These are phyloP conservation scores for Amanita thiersii DNA, from an alignment of 768 basidiomycete species.

Conservation along the genomic window DNA sequence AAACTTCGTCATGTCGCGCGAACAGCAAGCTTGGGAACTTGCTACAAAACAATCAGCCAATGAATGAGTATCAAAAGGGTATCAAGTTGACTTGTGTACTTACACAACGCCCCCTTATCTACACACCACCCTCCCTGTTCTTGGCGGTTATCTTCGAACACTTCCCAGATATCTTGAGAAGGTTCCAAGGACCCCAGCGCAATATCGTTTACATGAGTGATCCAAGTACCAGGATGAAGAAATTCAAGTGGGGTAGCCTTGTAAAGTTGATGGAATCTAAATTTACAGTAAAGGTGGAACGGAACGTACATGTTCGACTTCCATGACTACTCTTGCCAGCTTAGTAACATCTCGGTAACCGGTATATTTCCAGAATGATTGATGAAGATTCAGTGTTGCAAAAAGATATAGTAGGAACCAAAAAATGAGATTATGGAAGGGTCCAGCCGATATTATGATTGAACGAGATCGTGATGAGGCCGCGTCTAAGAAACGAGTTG, in stretches of 20 bases:
- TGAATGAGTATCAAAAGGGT: background rate
- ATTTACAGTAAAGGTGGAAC: background rate
- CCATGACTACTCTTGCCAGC: conserved; percentile 47
- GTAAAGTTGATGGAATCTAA: background rate
- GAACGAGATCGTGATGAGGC: conserved; percentile 35
- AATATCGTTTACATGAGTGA: conserved; percentile 62
- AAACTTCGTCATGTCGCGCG: conserved; percentile 12
- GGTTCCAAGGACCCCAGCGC: conserved; percentile 23
- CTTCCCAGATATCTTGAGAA: conserved; percentile 34
- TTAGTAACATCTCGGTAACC: conserved; percentile 48
- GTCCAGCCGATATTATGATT: conserved; percentile 66
- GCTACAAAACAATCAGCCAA: conserved; percentile 10
- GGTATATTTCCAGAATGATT: conserved; percentile 21
- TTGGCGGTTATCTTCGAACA: conserved; percentile 9
- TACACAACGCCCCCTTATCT: conserved; percentile 16
- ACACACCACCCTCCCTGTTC: conserved; percentile 57
- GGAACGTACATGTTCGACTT: conserved; percentile 44
- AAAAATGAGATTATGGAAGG: conserved; percentile 68
- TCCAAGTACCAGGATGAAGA: conserved; percentile 46
- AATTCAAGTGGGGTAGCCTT: conserved; percentile 62
- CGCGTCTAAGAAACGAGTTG: conserved; percentile 29
- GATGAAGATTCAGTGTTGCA: conserved; percentile 23
- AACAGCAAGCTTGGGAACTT: conserved; percentile 19
- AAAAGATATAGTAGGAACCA: conserved; percentile 37
- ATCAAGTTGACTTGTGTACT: background rate